Evolutionary conservation across 2,329 filamentous ascomycete genomes (phyloP).

Genomic region (Elsinoe fawcettii): DNA sequence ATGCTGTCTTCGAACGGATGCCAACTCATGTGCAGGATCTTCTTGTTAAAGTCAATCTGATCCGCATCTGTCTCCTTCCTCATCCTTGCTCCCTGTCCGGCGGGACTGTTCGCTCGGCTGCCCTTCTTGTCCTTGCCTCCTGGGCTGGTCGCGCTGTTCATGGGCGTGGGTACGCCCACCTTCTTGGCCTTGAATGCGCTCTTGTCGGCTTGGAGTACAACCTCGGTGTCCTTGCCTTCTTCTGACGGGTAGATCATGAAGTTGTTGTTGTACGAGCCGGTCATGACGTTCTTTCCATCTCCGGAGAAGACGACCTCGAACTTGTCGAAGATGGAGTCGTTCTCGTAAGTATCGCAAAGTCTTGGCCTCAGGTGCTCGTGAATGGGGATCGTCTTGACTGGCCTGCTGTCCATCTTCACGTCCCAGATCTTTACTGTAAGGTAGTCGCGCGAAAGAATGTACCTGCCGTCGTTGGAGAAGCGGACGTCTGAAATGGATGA

Average conservation of each 20-base stretch:
- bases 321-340: slow-evolving; percentile 99
- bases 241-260: slow-evolving; percentile 99
- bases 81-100: slow-evolving; percentile 85
- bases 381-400: slow-evolving; percentile 96
- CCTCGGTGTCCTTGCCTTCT: slow-evolving; percentile 90
- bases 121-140: slow-evolving; percentile 62
- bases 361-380: slow-evolving; percentile 92
- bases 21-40: slow-evolving; percentile 99
- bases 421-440: slow-evolving; percentile 99
- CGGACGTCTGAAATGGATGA: slow-evolving; percentile 98
- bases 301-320: slow-evolving; percentile 99
- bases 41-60: slow-evolving; percentile 99
- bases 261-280: slow-evolving; percentile 99
- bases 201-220: slow-evolving; percentile 96
- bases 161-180: slow-evolving; percentile 93
- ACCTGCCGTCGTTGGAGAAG: slow-evolving; percentile 91
- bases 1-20: slow-evolving; percentile 99
- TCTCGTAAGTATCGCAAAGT: slow-evolving; percentile 97
- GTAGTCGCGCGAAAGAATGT: slow-evolving; percentile 96
- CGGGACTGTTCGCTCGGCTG: slow-evolving; percentile 82
- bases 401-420: slow-evolving; percentile 96
- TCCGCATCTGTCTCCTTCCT: slow-evolving; percentile 98
- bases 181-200: slow-evolving; percentile 99
- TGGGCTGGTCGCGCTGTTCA: slow-evolving; percentile 73
- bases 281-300: slow-evolving; percentile 98